Conservation (phyloP, 169 alveolate species). For the Cryptosporidium canis region DNA sequence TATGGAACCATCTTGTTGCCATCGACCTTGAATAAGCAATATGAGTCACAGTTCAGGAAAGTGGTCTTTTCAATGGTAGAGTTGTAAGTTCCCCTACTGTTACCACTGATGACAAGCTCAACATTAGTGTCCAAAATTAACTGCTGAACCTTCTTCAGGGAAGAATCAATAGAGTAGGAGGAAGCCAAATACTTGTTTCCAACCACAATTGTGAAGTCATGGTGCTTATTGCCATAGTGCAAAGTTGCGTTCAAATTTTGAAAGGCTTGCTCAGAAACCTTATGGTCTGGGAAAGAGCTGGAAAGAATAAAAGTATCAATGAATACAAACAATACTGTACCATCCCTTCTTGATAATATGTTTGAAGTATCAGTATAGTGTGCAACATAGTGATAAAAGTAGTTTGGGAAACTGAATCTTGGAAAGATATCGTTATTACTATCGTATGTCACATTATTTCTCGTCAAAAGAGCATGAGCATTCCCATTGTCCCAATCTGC, state of each 20-base stretch:
- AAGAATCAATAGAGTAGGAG: slow-evolving; percentile 57
- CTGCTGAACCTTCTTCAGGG: slow-evolving; percentile 57
- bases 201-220: slow-evolving; percentile 64
- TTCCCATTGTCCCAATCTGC: slow-evolving; percentile 73
- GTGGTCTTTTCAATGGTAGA: slow-evolving; percentile 59
- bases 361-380: slow-evolving; percentile 72
- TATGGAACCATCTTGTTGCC: slow-evolving; percentile 62
- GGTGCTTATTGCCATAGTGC: slow-evolving; percentile 49
- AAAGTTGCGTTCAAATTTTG: slow-evolving; percentile 56
- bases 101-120: slow-evolving; percentile 68
- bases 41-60: slow-evolving; percentile 67
- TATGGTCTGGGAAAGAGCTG: slow-evolving; percentile 71
- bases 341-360: slow-evolving; percentile 68
- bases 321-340: slow-evolving; percentile 63
- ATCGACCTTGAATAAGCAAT: slow-evolving; percentile 52
- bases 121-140: slow-evolving; percentile 61
- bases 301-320: slow-evolving; percentile 69
- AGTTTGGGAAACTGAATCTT: slow-evolving; percentile 58
- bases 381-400: slow-evolving; percentile 65
- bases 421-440: slow-evolving; percentile 63
- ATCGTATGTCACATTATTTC: slow-evolving; percentile 59
- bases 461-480: slow-evolving; percentile 15
- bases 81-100: slow-evolving; percentile 27
- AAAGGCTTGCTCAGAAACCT: slow-evolving; percentile 55
- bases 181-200: slow-evolving; percentile 71